Percentiles rank a stretch among this genome's conserved stretches.
These are phyloP conservation scores for Aureobasidium sp. DNA, from an alignment of 2,329 filamentous ascomycete genomes.

Conservation along the genomic window DNA sequence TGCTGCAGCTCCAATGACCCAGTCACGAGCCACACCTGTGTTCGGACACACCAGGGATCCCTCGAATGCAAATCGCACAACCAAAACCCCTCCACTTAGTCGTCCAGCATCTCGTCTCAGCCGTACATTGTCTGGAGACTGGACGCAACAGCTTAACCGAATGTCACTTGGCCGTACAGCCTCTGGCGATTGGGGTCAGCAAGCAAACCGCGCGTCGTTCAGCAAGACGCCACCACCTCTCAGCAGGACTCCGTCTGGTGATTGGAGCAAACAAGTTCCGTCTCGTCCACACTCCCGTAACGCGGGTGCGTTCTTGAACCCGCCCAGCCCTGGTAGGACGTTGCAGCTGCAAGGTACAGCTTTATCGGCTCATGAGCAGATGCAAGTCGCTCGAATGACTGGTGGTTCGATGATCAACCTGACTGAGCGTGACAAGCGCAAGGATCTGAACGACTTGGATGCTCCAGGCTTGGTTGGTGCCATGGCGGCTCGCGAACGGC, in stretches of 20 bases:
- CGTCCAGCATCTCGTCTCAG: conserved; percentile 20
- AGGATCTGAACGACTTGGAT: conserved; percentile 27
- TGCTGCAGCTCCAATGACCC: conserved; percentile 43
- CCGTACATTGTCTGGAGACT: conserved; percentile 12
- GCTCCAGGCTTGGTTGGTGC: conserved; percentile 58
- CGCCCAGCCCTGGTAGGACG: conserved; percentile 19
- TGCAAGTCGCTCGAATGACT: conserved; percentile 76
- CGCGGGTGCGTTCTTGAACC: conserved; percentile 43
- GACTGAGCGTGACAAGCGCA: conserved; percentile 38
- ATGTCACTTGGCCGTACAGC: conserved; percentile 34
- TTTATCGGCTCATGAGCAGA: conserved; percentile 80
- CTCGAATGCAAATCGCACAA: not conserved
- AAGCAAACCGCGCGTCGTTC: conserved; percentile 1
- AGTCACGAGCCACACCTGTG: conserved; percentile 3
- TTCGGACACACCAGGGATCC: conserved; percentile 10
- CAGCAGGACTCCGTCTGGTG: conserved; percentile 25
- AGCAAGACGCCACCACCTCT: conserved; percentile 23
- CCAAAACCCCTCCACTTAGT: conserved; percentile 22
- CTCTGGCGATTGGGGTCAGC: conserved; percentile 39
- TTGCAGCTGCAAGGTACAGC: conserved; percentile 43
- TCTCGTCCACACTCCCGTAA: conserved; percentile 50
- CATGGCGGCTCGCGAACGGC: conserved; percentile 71
- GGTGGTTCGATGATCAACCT: conserved; percentile 68
- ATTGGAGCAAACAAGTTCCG: conserved; percentile 19
- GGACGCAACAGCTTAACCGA: conserved; percentile 20